A percentile compares a stretch with the other conserved stretches of the same genome.
Conservation (phyloP, 768 basidiomycete species). For the Auricularia sp. region DNA sequence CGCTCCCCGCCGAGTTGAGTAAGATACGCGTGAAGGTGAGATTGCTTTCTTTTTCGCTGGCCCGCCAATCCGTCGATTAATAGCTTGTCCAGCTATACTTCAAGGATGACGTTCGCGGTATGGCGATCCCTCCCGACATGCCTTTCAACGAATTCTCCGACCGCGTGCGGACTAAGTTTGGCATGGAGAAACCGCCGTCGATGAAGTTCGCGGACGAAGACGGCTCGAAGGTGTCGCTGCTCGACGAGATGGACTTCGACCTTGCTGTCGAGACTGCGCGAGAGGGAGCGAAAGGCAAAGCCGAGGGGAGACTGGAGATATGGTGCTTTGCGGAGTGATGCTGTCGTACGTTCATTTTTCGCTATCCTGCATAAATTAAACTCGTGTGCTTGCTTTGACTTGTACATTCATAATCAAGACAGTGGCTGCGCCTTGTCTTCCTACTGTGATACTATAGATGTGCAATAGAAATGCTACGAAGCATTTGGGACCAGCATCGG, state of each 20-base stretch:
- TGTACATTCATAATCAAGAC: too few species aligned
- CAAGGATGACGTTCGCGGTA: constrained; percentile 19
- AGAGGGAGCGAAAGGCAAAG: constrained; percentile 2
- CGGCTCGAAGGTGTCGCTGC: neutral
- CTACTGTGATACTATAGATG: too few species aligned
- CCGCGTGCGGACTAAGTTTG: constrained; percentile 19
- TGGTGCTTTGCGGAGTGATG: neutral
- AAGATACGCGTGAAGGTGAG: constrained; percentile 27
- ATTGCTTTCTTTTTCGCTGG: constrained; percentile 1
- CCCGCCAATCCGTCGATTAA: constrained; percentile 7
- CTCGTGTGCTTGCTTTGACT: too few species aligned
- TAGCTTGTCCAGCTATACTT: constrained; percentile 10
- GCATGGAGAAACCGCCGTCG: constrained; percentile 5
- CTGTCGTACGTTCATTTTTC: too few species aligned
- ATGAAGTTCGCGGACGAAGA: constrained; percentile 11
- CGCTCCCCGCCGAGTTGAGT: constrained; percentile 13
- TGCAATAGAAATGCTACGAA: too few species aligned
- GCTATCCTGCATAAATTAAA: too few species aligned
- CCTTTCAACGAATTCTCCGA: constrained; percentile 17
- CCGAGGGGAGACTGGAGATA: neutral
- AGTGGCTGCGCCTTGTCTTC: neutral
- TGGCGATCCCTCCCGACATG: constrained; percentile 19
- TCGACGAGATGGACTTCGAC: neutral
- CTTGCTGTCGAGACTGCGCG: constrained; percentile 20
- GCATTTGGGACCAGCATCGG: too few species aligned